These are phyloP conservation scores for Emiliania huxleyi DNA, from an alignment of 78 protist species.

Conservation along the genomic window DNA sequence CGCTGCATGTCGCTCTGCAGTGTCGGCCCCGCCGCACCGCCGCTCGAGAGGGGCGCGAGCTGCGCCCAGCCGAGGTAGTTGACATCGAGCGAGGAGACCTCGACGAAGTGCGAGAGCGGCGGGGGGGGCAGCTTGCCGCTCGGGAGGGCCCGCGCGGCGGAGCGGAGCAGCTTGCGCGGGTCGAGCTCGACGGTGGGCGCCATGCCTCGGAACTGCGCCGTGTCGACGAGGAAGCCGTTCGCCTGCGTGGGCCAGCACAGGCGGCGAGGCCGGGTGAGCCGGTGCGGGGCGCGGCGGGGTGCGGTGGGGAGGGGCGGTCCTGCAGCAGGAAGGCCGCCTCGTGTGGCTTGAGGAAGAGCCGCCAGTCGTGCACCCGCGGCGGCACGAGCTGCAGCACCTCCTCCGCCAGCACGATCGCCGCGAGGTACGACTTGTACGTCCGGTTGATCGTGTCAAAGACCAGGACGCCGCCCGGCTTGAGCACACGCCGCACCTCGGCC, in stretches of 20 bases:
- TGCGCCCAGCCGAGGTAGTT: conserved; percentile 21
- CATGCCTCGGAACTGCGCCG: neutral
- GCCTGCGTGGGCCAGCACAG: no score
- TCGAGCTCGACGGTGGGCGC: neutral
- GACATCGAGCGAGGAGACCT: neutral
- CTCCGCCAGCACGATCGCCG: conserved; percentile 55
- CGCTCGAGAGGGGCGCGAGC: neutral
- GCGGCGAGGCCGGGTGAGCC: no score
- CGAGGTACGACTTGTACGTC: conserved; percentile 43
- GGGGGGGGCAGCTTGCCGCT: neutral
- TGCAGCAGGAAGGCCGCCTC: conserved; percentile 32
- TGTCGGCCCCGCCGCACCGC: no score
- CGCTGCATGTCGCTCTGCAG: no score
- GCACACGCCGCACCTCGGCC: neutral
- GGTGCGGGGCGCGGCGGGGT: no score
- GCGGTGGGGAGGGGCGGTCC: no score
- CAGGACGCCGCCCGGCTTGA: conserved; percentile 50
- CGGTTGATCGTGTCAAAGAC: conserved; percentile 58
- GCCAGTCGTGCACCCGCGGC: conserved; percentile 51
- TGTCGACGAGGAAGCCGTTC: neutral
- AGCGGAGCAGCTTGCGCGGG: neutral
- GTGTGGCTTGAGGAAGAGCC: conserved; percentile 36
- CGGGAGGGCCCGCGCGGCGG: neutral
- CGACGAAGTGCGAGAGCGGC: neutral
- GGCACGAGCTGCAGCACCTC: conserved; percentile 38